These are phyloP conservation scores for Aspergillus costaricaensis DNA, from an alignment of 2,329 filamentous ascomycete genomes.

Conservation along the genomic window DNA sequence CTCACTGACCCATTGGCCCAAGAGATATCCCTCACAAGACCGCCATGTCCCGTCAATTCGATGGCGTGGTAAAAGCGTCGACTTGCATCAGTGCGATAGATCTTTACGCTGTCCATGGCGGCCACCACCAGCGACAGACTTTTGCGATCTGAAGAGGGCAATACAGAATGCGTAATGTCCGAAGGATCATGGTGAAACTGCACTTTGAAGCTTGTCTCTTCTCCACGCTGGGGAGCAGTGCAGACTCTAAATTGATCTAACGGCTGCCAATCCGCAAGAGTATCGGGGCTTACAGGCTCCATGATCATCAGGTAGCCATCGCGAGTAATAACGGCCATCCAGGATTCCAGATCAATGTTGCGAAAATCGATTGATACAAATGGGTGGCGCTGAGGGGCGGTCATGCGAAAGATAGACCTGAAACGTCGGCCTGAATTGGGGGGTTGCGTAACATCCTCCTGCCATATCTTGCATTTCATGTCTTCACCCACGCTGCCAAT, in stretches of 20 bases:
- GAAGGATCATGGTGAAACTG: constrained; percentile 83
- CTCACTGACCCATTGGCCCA: constrained; percentile 92
- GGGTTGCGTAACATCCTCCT: constrained; percentile 80
- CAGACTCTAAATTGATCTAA: constrained; percentile 77
- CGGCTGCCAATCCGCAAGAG: constrained; percentile 71
- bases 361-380: constrained; percentile 83
- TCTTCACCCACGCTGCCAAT: constrained; percentile 87
- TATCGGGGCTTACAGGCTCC: constrained; percentile 83
- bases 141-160: constrained; percentile 78
- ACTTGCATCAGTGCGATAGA: constrained; percentile 74
- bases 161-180: constrained; percentile 70
- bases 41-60: constrained; percentile 71
- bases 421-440: constrained; percentile 76
- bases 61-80: constrained; percentile 85
- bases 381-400: constrained; percentile 67
- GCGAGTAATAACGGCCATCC: constrained; percentile 79
- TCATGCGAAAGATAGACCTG: constrained; percentile 65
- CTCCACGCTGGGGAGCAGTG: constrained; percentile 69
- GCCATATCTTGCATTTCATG: constrained; percentile 88
- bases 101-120: constrained; percentile 76
- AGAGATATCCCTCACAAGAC: constrained; percentile 80
- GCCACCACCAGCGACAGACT: constrained; percentile 81
- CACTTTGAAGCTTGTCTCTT: constrained; percentile 84
- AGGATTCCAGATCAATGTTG: constrained; percentile 79
- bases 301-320: constrained; percentile 79